Percentiles rank a stretch among this genome's conserved stretches.
Evolutionary conservation across 163 green algal species (phyloP).

Genomic region (Trebouxia gelatinosa): DNA sequence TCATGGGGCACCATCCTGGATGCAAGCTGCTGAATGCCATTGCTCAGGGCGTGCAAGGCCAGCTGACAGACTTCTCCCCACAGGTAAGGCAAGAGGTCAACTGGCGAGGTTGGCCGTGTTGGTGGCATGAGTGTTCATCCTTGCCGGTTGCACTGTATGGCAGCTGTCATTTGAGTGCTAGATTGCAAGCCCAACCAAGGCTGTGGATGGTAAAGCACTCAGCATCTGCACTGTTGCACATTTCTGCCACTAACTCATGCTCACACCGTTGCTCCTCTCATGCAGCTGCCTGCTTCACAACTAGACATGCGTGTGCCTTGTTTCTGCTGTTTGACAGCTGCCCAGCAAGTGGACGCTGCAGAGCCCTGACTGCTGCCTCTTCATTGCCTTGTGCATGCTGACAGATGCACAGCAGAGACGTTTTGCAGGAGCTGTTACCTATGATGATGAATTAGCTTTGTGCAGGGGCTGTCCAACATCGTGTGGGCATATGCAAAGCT

Average conservation of each 20-base stretch:
- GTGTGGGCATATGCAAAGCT: conserved; percentile 37
- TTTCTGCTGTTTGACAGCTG: neutral
- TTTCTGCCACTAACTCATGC: neutral
- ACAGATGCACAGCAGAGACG: too few species aligned
- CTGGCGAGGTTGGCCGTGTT: too few species aligned
- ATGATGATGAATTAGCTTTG: neutral
- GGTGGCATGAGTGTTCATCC: too few species aligned
- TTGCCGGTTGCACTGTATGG: too few species aligned
- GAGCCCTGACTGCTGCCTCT: too few species aligned
- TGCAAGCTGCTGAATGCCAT: conserved; percentile 20
- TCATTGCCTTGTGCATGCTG: too few species aligned
- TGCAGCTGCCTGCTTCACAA: neutral
- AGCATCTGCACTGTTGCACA: too few species aligned
- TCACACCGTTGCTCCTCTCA: neutral
- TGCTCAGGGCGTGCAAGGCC: conserved; percentile 25
- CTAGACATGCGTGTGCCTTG: neutral
- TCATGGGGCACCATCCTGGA: conserved; percentile 27
- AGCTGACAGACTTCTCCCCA: conserved; percentile 35
- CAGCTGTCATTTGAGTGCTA: too few species aligned
- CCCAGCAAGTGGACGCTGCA: neutral
- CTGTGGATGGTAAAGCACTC: too few species aligned
- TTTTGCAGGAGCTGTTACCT: neutral
- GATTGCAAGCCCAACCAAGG: too few species aligned
- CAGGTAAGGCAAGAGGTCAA: too few species aligned
- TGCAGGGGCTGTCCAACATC: conserved; percentile 32